phyloP scores from a whole-genome alignment of 2,329 filamentous ascomycete species.

The Grosmannia serpens region DNA sequence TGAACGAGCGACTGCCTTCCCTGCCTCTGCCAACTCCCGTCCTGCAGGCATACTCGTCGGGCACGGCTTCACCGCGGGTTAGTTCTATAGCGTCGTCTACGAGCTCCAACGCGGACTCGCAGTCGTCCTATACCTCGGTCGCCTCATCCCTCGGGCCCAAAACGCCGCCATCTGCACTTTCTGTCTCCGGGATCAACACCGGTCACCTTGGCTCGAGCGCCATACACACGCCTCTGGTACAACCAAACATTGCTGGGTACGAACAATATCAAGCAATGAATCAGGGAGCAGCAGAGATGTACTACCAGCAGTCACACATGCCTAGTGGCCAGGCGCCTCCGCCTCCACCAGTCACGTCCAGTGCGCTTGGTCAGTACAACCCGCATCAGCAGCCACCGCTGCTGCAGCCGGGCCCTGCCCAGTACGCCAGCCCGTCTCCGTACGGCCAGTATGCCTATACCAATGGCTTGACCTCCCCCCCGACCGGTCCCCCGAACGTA shows the following conservation, averaged over 20 bases:
- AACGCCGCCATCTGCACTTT: slow-evolving; percentile 58
- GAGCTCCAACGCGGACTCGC: slow-evolving; percentile 39
- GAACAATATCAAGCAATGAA: slow-evolving; percentile 59
- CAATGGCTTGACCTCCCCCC: slow-evolving; percentile 72
- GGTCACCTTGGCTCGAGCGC: slow-evolving; percentile 14
- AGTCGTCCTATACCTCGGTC: slow-evolving; percentile 43
- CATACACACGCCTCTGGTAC: slow-evolving; percentile 28
- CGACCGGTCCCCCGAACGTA: slow-evolving; percentile 50
- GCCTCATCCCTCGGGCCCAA: slow-evolving; percentile 55
- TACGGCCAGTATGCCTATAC: slow-evolving; percentile 63
- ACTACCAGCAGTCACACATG: slow-evolving; percentile 68
- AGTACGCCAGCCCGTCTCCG: slow-evolving; percentile 51
- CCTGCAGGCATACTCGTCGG: slow-evolving; percentile 59
- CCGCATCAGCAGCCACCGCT: slow-evolving; percentile 66
- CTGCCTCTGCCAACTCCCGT: slow-evolving; percentile 54
- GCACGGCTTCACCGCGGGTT: slow-evolving; percentile 63
- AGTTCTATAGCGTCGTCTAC: slow-evolving; percentile 57
- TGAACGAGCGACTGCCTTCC: slow-evolving; percentile 61
- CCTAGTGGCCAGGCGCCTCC: slow-evolving; percentile 63
- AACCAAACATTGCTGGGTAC: slow-evolving; percentile 25
- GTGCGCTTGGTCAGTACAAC: slow-evolving; percentile 59
- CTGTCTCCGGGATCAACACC: slow-evolving; percentile 25
- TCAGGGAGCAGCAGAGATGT: slow-evolving; percentile 69
- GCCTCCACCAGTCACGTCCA: slow-evolving; percentile 66
- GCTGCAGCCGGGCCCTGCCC: slow-evolving; percentile 58